Percentiles rank a stretch among this genome's conserved stretches.
Conservation (phyloP, 83 land plant genomes). For the Picea engelmannii region DNA sequence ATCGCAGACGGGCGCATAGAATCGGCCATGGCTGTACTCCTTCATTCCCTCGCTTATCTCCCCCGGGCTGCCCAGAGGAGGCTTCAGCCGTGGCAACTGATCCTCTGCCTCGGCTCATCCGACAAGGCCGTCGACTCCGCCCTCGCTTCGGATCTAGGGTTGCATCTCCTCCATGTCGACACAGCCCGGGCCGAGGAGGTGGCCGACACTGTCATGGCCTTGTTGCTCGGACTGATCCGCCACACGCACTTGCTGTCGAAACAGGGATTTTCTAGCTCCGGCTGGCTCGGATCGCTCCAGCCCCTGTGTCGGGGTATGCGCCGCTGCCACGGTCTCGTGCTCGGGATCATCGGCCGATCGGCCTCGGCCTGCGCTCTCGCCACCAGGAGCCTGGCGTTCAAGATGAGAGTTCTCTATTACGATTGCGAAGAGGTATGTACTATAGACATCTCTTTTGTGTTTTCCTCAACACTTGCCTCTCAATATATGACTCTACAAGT, state of each 20-base stretch:
- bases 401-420: conserved; percentile 89
- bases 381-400: conserved; percentile 82
- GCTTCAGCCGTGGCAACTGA: conserved; percentile 87
- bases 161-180: conserved; percentile 90
- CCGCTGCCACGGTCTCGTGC: conserved; percentile 85
- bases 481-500: background rate
- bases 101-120: conserved; percentile 89
- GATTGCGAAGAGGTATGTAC: conserved; percentile 73
- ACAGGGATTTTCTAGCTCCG: conserved; percentile 76
- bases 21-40: conserved; percentile 88
- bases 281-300: conserved; percentile 92
- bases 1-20: conserved; percentile 83
- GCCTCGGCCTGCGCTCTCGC: conserved; percentile 87
- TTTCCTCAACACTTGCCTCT: background rate
- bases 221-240: conserved; percentile 79
- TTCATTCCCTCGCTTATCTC: conserved; percentile 93
- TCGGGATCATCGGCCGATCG: conserved; percentile 91
- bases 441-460: background rate
- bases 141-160: conserved; percentile 87
- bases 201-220: conserved; percentile 95
- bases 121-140: conserved; percentile 92
- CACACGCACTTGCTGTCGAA: conserved; percentile 80
- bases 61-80: conserved; percentile 99
- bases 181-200: conserved; percentile 88
- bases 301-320: conserved; percentile 96